Percentiles rank a stretch among this genome's conserved stretches.
These are phyloP conservation scores for Aspergillus hancockii DNA, from an alignment of 495 filamentous ascomycete genomes.

Conservation along the genomic window DNA sequence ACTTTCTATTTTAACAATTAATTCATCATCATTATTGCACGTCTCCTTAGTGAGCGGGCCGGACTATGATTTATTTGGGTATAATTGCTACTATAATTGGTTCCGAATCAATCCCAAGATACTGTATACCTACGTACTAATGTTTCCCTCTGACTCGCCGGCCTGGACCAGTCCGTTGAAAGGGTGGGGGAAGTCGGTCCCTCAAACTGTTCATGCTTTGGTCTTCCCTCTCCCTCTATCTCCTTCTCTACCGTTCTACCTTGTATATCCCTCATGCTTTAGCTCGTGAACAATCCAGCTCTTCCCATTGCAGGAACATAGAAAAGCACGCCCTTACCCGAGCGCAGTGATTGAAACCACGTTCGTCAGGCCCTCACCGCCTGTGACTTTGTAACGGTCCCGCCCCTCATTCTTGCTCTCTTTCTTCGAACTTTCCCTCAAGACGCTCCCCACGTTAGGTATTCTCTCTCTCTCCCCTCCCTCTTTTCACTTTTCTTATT, in stretches of 20 bases:
- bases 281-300: neutral
- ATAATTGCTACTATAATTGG: neutral
- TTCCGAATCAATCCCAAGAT: neutral
- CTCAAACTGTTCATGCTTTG: neutral
- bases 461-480: constrained; percentile 3
- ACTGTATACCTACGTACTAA: neutral
- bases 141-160: constrained; percentile 1
- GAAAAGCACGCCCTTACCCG: neutral
- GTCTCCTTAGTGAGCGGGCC: neutral
- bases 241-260: constrained; percentile 11
- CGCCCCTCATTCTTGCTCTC: constrained; percentile 8
- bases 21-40: neutral
- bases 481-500: constrained; percentile 17
- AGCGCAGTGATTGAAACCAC: constrained; percentile 1
- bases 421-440: constrained; percentile 22
- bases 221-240: constrained; percentile 6
- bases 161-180: constrained; percentile 11
- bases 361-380: constrained; percentile 8
- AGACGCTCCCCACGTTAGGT: constrained; percentile 27
- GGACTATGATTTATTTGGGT: neutral
- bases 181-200: no score
- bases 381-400: constrained; percentile 4
- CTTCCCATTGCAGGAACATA: constrained; percentile 4
- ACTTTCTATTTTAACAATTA: neutral
- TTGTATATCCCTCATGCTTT: neutral